Conservation (phyloP, 116 monocot genomes). For the Iris pallida region DNA sequence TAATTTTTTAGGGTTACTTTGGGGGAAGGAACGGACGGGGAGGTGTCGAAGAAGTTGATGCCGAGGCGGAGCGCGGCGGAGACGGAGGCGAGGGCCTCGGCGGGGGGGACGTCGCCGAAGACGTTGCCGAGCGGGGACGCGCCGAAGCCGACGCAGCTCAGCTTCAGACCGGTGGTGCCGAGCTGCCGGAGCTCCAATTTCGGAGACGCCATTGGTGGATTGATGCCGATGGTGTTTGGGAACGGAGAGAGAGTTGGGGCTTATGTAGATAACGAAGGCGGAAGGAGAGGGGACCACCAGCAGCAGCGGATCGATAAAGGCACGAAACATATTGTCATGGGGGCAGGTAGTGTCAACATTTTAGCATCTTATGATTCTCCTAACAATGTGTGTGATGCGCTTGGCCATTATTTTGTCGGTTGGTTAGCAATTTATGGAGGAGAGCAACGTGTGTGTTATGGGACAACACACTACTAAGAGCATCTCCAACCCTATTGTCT, state of each 20-base stretch:
- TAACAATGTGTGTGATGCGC: too few species aligned
- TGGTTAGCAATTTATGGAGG: too few species aligned
- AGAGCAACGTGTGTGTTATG: too few species aligned
- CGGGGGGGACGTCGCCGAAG: slow-evolving; percentile 70
- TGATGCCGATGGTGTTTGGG: background rate
- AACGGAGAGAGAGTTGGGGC: too few species aligned
- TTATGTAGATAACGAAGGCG: background rate
- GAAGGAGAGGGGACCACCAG: background rate
- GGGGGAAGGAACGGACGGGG: slow-evolving; percentile 44
- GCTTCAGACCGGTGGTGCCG: slow-evolving; percentile 56
- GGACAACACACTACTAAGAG: too few species aligned
- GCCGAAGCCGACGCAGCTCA: slow-evolving; percentile 85
- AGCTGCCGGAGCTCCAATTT: slow-evolving; percentile 53
- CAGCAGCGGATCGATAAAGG: too few species aligned
- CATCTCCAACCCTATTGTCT: too few species aligned
- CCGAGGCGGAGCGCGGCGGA: slow-evolving; percentile 74
- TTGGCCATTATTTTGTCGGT: too few species aligned
- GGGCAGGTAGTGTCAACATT: too few species aligned
- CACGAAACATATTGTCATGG: too few species aligned
- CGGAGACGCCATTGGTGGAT: slow-evolving; percentile 14
- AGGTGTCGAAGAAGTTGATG: slow-evolving; percentile 99
- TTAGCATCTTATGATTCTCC: too few species aligned
- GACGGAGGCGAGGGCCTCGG: slow-evolving; percentile 68
- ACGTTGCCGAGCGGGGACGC: slow-evolving; percentile 91
- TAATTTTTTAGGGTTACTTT: background rate